Percentiles rank a stretch among this genome's conserved stretches.
Conservation (phyloP, 306 rosid genomes). For the Dicorynia guianensis region DNA sequence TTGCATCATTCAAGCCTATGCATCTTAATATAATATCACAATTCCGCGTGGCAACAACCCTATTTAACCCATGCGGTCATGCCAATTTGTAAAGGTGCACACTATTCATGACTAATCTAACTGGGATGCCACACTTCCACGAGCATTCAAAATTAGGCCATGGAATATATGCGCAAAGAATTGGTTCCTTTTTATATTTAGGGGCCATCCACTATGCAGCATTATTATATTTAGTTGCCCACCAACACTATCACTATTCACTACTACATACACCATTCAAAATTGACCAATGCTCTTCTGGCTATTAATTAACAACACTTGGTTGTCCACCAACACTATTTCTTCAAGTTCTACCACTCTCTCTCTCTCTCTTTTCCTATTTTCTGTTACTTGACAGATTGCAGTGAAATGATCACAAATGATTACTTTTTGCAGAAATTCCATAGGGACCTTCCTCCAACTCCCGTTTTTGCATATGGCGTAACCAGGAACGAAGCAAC, state of each 20-base stretch:
- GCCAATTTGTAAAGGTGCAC: constrained; percentile 35
- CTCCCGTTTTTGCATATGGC: constrained; percentile 77
- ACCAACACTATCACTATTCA: neutral
- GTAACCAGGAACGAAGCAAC: constrained; percentile 50
- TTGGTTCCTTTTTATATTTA: neutral
- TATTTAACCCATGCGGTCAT: neutral
- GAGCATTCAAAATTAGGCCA: neutral
- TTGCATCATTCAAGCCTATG: no score
- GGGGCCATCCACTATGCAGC: constrained; percentile 17
- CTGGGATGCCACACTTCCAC: constrained; percentile 3
- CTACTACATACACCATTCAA: no score
- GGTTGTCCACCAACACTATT: no score
- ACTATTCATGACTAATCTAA: neutral
- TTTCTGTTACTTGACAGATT: neutral
- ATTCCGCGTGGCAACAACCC: no score
- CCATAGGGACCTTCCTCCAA: constrained; percentile 73
- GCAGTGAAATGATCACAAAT: neutral
- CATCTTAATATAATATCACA: no score
- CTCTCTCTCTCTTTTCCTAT: neutral
- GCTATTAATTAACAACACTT: no score
- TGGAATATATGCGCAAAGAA: constrained; percentile 17
- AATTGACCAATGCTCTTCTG: no score
- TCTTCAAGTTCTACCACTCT: no score
- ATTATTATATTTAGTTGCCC: neutral
- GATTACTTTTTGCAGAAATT: constrained; percentile 60